A percentile compares a stretch with the other conserved stretches of the same genome.
Evolutionary conservation across 2,329 filamentous ascomycete species (phyloP).

Genomic region (Penicillium paneum): DNA sequence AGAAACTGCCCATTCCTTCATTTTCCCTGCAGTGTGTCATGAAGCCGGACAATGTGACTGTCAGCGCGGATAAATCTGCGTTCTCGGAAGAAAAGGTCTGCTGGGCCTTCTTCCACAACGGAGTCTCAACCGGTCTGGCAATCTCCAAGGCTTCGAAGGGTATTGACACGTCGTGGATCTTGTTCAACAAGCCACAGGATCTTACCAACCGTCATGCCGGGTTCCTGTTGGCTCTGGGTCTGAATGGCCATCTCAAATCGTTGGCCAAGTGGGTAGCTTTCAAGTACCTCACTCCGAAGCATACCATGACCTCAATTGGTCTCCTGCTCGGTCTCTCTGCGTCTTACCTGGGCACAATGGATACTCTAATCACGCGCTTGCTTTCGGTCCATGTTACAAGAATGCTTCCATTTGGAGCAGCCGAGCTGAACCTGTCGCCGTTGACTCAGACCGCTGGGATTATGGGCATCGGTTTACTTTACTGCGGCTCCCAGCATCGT

Average conservation of each 20-base stretch:
- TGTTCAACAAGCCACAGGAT: conserved; percentile 94
- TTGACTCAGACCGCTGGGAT: conserved; percentile 93
- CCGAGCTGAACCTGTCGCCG: conserved; percentile 88
- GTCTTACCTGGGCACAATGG: conserved; percentile 95
- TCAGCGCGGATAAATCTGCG: conserved; percentile 82
- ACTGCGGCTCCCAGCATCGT: conserved; percentile 92
- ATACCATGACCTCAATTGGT: conserved; percentile 98
- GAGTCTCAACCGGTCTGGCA: conserved; percentile 85
- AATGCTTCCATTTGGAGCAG: conserved; percentile 87
- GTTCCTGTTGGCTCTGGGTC: conserved; percentile 81
- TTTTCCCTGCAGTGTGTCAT: conserved; percentile 92
- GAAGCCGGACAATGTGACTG: conserved; percentile 84
- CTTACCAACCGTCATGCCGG: conserved; percentile 95
- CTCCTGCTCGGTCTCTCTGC: conserved; percentile 88
- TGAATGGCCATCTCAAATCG: conserved; percentile 91
- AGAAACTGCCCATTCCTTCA: conserved; percentile 82
- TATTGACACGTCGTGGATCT: conserved; percentile 97
- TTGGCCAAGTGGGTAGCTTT: conserved; percentile 98
- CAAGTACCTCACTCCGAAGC: conserved; percentile 98
- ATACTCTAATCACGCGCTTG: conserved; percentile 86
- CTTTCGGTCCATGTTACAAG: conserved; percentile 94
- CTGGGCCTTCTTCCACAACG: conserved; percentile 98
- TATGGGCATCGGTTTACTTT: conserved; percentile 93
- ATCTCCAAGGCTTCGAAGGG: conserved; percentile 87
- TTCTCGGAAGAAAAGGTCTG: conserved; percentile 96